Percentiles rank a stretch among this genome's conserved stretches.
Conservation (phyloP, 2,329 filamentous ascomycete genomes). For the Epichloe aotearoae region DNA sequence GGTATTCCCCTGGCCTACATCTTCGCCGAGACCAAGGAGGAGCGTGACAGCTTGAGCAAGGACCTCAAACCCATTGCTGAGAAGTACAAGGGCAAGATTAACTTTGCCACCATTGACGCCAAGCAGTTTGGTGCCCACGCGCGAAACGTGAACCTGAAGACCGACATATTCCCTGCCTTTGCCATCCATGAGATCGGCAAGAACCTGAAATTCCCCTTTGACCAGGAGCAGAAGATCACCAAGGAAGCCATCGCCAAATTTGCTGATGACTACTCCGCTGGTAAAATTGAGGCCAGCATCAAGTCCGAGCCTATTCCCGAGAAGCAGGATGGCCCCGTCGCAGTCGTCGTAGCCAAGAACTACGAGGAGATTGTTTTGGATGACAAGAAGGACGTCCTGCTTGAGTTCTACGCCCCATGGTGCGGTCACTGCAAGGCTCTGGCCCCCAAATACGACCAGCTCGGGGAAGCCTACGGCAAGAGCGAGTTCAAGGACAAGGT, state of each 20-base stretch:
- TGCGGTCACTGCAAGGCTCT: conserved; percentile 99
- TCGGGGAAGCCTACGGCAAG: conserved; percentile 66
- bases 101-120: conserved; percentile 96
- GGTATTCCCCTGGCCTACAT: conserved; percentile 93
- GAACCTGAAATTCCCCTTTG: conserved; percentile 95
- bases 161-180: conserved; percentile 91
- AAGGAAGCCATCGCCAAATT: conserved; percentile 62
- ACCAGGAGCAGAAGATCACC: conserved; percentile 69
- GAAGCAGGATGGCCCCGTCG: conserved; percentile 79
- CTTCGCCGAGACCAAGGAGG: conserved; percentile 84
- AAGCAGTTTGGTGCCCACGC: conserved; percentile 89
- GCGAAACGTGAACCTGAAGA: conserved; percentile 91
- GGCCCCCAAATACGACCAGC: conserved; percentile 91
- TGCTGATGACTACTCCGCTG: conserved; percentile 69
- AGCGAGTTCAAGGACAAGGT: conserved; percentile 72
- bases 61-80: conserved; percentile 76
- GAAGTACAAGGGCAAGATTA: conserved; percentile 86
- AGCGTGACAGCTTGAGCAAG: conserved; percentile 66
- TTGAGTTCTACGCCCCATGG: conserved; percentile 99
- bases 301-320: conserved; percentile 97
- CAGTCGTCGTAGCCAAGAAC: conserved; percentile 80
- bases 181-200: conserved; percentile 92
- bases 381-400: conserved; percentile 87
- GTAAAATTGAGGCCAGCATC: conserved; percentile 89
- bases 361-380: conserved; percentile 88